A percentile compares a stretch with the other conserved stretches of the same genome.
Conservation (phyloP, 352 stramenopile species). For the Phytophthora citrophthora region DNA sequence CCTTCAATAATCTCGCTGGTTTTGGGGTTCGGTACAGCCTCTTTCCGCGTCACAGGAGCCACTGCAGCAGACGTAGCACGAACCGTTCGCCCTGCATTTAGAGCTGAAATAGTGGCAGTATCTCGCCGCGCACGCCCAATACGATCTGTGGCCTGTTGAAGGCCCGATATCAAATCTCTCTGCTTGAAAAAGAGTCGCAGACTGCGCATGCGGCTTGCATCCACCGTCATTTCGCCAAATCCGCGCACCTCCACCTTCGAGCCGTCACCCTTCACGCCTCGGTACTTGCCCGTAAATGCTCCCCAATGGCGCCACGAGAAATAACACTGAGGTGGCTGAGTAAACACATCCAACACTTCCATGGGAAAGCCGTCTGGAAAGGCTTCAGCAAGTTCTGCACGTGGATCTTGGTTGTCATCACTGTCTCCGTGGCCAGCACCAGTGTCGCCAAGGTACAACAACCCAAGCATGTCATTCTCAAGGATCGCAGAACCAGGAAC, state of each 20-base stretch:
- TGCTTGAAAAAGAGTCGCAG: conserved; percentile 76
- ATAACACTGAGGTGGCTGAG: conserved; percentile 74
- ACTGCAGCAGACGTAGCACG: conserved; percentile 26
- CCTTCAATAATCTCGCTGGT: conserved; percentile 57
- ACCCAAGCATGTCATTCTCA: conserved; percentile 73
- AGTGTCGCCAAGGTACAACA: conserved; percentile 61
- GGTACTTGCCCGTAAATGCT: conserved; percentile 69
- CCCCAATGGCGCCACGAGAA: conserved; percentile 87
- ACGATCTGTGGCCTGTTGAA: conserved; percentile 39
- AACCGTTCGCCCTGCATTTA: conserved; percentile 14
- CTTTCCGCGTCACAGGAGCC: conserved; percentile 26
- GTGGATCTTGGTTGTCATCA: conserved; percentile 55
- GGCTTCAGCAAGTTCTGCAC: conserved; percentile 61
- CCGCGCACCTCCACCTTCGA: conserved; percentile 65
- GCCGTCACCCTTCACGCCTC: conserved; percentile 67
- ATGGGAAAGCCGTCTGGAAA: conserved; percentile 82
- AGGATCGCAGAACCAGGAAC: conserved; percentile 48
- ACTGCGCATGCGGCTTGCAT: conserved; percentile 54
- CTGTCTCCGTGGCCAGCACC: conserved; percentile 39
- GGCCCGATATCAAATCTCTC: conserved; percentile 58
- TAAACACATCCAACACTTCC: conserved; percentile 83
- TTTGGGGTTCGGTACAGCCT: conserved; percentile 27
- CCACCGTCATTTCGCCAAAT: conserved; percentile 75
- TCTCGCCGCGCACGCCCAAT: conserved; percentile 27
- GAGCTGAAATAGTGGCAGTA: conserved; percentile 15